Conservation (phyloP, 1,139 yeast species). For the Trichomonascaceae sp. region DNA sequence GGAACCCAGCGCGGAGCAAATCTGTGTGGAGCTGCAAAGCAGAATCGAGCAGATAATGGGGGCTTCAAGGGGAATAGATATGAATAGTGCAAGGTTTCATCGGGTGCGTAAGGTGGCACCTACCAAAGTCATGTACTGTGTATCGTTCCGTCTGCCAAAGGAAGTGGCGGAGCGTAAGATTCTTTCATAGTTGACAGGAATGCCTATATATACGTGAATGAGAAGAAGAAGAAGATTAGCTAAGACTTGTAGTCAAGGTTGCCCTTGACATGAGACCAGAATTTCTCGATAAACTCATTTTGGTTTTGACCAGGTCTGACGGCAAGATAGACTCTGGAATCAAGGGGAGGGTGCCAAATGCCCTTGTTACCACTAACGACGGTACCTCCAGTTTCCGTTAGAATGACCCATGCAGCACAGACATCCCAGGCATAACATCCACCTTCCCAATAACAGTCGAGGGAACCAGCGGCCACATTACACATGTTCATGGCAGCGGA, state of each 20-base stretch:
- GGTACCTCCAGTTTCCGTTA: slow-evolving; percentile 44
- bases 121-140: slow-evolving; percentile 55
- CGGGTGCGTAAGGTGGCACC: background rate
- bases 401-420: slow-evolving; percentile 50
- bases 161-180: slow-evolving; percentile 53
- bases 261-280: slow-evolving; percentile 38
- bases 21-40: slow-evolving; percentile 47
- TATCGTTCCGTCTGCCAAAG: slow-evolving; percentile 62
- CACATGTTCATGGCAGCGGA: slow-evolving; percentile 49
- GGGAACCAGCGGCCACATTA: slow-evolving; percentile 40
- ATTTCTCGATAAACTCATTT: slow-evolving; percentile 32
- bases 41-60: slow-evolving; percentile 28
- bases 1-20: slow-evolving; percentile 52
- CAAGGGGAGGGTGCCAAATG: slow-evolving; percentile 35
- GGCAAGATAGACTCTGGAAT: slow-evolving; percentile 38
- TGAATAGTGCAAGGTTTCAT: too few species aligned
- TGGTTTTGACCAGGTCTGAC: slow-evolving; percentile 41
- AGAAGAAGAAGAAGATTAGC: too few species aligned
- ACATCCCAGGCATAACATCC: slow-evolving; percentile 56
- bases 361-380: slow-evolving; percentile 40
- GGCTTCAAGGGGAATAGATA: too few species aligned
- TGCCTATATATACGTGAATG: too few species aligned
- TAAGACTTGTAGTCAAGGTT: slow-evolving; percentile 24
- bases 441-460: slow-evolving; percentile 53
- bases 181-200: too few species aligned